These are phyloP conservation scores for Malassezia arunalokei DNA, from an alignment of 1,284 basidiomycete species.

Conservation along the genomic window DNA sequence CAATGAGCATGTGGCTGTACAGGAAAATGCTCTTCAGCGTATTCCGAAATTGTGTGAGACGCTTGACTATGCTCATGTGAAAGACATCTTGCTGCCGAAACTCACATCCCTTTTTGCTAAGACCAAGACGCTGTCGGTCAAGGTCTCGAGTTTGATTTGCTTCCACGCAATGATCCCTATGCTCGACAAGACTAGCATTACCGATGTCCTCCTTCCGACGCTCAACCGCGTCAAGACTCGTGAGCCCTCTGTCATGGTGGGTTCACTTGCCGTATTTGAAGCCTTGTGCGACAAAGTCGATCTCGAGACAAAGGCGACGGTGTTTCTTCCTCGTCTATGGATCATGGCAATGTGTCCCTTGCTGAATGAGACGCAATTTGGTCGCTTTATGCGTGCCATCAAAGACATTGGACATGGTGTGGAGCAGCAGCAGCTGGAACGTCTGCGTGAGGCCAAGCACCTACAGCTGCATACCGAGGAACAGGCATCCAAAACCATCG, in stretches of 20 bases:
- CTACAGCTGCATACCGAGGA: slow-evolving; percentile 37
- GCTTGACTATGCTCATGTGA: slow-evolving; percentile 55
- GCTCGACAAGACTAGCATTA: slow-evolving; percentile 82
- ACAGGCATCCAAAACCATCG: slow-evolving; percentile 1
- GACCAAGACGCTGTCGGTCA: slow-evolving; percentile 53
- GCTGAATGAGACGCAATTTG: slow-evolving; percentile 78
- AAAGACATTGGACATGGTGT: slow-evolving; percentile 59
- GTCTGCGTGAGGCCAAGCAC: slow-evolving; percentile 22
- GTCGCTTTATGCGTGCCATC: slow-evolving; percentile 48
- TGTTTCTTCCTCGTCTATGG: slow-evolving; percentile 41
- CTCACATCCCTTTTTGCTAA: slow-evolving; percentile 36
- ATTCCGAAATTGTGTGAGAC: slow-evolving; percentile 81
- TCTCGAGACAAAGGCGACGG: slow-evolving; percentile 78
- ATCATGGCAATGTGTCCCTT: slow-evolving; percentile 47
- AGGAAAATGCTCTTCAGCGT: slow-evolving; percentile 74
- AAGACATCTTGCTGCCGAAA: slow-evolving; percentile 39
- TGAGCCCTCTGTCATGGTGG: slow-evolving; percentile 51
- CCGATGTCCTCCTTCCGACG: slow-evolving; percentile 85
- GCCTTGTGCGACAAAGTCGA: slow-evolving; percentile 92
- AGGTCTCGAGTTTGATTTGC: slow-evolving; percentile 70
- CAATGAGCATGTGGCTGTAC: slow-evolving; percentile 62
- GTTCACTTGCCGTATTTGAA: slow-evolving; percentile 84
- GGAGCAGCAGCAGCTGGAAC: slow-evolving; percentile 54
- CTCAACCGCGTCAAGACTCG: slow-evolving; percentile 87
- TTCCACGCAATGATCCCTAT: slow-evolving; percentile 86